These are phyloP conservation scores for Pseudevernia furfuracea DNA, from an alignment of 495 filamentous ascomycete genomes.

Conservation along the genomic window DNA sequence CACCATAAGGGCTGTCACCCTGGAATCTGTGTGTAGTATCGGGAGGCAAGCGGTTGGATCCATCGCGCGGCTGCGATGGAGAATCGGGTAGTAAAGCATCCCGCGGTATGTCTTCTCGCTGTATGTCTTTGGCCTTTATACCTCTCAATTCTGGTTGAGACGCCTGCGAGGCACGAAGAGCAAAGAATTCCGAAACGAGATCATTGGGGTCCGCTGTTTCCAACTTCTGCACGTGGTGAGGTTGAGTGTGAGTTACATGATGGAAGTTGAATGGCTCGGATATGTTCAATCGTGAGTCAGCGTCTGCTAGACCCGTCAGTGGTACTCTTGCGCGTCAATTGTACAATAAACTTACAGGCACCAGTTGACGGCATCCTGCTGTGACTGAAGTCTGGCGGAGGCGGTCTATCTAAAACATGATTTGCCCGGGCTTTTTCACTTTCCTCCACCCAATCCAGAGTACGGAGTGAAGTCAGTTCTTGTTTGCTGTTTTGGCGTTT, in stretches of 20 bases:
- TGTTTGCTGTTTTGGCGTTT: slow-evolving; percentile 47
- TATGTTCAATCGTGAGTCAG: slow-evolving; percentile 43
- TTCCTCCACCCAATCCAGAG: slow-evolving; percentile 35
- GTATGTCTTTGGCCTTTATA: slow-evolving; percentile 56
- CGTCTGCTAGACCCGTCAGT: slow-evolving; percentile 18
- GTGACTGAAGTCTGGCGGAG: slow-evolving; percentile 9
- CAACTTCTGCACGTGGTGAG: slow-evolving; percentile 53
- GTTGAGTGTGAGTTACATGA: slow-evolving; percentile 71
- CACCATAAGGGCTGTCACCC: slow-evolving; percentile 8
- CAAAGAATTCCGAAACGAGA: slow-evolving; percentile 58
- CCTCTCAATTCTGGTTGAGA: slow-evolving; percentile 53
- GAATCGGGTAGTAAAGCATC: slow-evolving; percentile 29
- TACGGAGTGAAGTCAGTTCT: slow-evolving; percentile 40
- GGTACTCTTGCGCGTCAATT: slow-evolving; percentile 29
- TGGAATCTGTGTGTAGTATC: not conserved
- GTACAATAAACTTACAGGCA: slow-evolving; percentile 10
- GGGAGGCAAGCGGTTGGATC: not conserved
- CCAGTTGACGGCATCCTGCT: slow-evolving; percentile 12
- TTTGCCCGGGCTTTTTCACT: slow-evolving; percentile 28
- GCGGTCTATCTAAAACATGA: not conserved
- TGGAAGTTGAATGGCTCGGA: slow-evolving; percentile 85
- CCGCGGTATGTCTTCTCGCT: slow-evolving; percentile 55
- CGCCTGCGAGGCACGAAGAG: slow-evolving; percentile 58
- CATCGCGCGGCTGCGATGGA: not conserved
- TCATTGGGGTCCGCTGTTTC: slow-evolving; percentile 51